phyloP scores from a whole-genome alignment of 768 basidiomycete species.

The Asterophora lycoperdoides region DNA sequence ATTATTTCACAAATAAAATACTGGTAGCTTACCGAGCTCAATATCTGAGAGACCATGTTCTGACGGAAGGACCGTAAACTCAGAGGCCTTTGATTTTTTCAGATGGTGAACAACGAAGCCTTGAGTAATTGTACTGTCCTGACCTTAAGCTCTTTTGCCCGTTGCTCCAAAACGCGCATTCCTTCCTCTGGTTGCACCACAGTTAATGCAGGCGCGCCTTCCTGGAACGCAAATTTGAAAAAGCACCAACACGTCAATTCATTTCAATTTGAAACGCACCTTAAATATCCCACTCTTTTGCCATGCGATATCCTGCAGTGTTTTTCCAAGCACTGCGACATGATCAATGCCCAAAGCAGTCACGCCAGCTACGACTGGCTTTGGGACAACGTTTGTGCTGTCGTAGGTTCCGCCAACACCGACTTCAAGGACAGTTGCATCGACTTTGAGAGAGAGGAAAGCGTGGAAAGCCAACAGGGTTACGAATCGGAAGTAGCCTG shows the following conservation, averaged over 20 bases:
- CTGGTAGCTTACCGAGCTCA: constrained; percentile 55
- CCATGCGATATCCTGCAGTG: constrained; percentile 83
- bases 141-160: constrained; percentile 67
- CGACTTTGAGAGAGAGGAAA: constrained; percentile 77
- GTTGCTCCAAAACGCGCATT: constrained; percentile 59
- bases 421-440: constrained; percentile 93
- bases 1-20: not conserved
- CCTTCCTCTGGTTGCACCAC: constrained; percentile 73
- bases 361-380: constrained; percentile 85
- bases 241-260: not conserved
- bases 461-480: constrained; percentile 91
- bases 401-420: constrained; percentile 94
- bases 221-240: constrained; percentile 31
- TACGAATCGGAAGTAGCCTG: constrained; percentile 90
- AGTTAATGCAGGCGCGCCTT: constrained; percentile 81
- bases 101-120: not conserved
- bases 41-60: constrained; percentile 46
- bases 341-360: constrained; percentile 93
- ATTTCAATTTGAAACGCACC: constrained; percentile 31
- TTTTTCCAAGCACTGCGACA: constrained; percentile 80
- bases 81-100: constrained; percentile 46
- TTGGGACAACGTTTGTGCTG: constrained; percentile 92
- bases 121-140: not conserved
- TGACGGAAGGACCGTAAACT: constrained; percentile 59
- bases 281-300: constrained; percentile 99